These are phyloP conservation scores for Lupinus albus DNA, from an alignment of 306 rosid genomes.

Conservation along the genomic window DNA sequence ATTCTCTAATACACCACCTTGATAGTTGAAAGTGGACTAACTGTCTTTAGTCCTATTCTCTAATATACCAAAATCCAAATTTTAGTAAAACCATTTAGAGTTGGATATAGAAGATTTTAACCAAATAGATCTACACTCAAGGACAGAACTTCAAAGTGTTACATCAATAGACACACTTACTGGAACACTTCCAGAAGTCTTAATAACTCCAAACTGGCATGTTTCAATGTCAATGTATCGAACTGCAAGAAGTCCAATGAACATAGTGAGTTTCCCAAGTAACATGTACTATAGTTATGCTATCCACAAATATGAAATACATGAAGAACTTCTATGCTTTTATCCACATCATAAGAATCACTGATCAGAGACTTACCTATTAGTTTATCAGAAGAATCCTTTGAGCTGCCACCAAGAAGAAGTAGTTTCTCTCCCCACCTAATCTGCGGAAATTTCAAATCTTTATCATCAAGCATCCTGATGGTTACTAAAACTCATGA, in stretches of 20 bases:
- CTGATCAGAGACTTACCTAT: slow-evolving; percentile 59
- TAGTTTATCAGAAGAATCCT: slow-evolving; percentile 58
- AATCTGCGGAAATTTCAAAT: slow-evolving; percentile 58
- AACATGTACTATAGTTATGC: slow-evolving; percentile 1
- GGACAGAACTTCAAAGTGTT: slow-evolving; percentile 35
- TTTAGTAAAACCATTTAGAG: slow-evolving; percentile 35
- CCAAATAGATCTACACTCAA: slow-evolving; percentile 30
- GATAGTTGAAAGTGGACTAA: too few relatives aligned
- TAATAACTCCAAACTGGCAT: slow-evolving; percentile 59
- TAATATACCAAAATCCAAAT: slow-evolving; percentile 28
- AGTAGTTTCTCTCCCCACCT: slow-evolving; percentile 84
- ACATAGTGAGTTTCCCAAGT: slow-evolving; percentile 42
- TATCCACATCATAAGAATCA: slow-evolving; percentile 29
- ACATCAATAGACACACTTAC: slow-evolving; percentile 51
- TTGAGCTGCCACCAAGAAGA: slow-evolving; percentile 79
- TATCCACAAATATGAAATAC: slow-evolving; percentile 28
- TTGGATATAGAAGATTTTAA: slow-evolving; percentile 12
- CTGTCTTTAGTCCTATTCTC: too few relatives aligned
- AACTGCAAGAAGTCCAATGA: slow-evolving; percentile 63
- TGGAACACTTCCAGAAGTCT: slow-evolving; percentile 87
- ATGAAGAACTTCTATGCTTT: slow-evolving; percentile 12
- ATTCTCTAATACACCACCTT: too few relatives aligned
- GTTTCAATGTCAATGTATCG: slow-evolving; percentile 74
- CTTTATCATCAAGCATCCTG: slow-evolving; percentile 34
- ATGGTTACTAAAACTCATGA: slow-evolving; percentile 22